Conservation (phyloP, 1,284 basidiomycete species). For the Vanrija humicola region DNA sequence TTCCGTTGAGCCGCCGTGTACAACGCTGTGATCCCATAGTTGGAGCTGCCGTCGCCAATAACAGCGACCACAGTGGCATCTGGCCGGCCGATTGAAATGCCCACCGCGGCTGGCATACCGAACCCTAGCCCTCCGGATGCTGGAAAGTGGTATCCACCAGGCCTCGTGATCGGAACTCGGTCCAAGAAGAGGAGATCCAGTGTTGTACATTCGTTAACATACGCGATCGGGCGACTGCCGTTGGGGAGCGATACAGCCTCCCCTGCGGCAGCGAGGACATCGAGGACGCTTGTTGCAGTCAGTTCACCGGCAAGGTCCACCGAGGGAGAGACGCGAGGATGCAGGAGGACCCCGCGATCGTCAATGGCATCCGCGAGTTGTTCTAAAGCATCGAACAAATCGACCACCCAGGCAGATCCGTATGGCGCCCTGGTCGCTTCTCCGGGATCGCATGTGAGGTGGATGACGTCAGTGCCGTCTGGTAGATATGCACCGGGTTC, state of each 20-base stretch:
- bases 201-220: conserved; percentile 15
- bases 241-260: too few species aligned
- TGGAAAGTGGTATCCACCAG: conserved; percentile 12
- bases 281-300: conserved; percentile 8
- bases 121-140: conserved; percentile 14
- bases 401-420: background rate
- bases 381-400: background rate
- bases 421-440: conserved; percentile 12
- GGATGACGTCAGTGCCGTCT: conserved; percentile 1
- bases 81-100: conserved; percentile 5
- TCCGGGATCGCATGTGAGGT: conserved; percentile 7
- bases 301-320: background rate
- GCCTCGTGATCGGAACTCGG: background rate
- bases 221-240: background rate
- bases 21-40: conserved; percentile 10
- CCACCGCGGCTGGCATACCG: conserved; percentile 9
- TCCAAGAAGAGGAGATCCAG: conserved; percentile 4
- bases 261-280: background rate
- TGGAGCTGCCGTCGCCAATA: conserved; percentile 11
- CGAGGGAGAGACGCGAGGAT: background rate
- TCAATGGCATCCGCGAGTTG: background rate
- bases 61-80: conserved; percentile 10
- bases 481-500: conserved; percentile 7
- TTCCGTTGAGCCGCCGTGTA: conserved; percentile 5
- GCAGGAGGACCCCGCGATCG: background rate